Conservation (phyloP, 1,284 basidiomycete species). For the Trichosporon sp. region DNA sequence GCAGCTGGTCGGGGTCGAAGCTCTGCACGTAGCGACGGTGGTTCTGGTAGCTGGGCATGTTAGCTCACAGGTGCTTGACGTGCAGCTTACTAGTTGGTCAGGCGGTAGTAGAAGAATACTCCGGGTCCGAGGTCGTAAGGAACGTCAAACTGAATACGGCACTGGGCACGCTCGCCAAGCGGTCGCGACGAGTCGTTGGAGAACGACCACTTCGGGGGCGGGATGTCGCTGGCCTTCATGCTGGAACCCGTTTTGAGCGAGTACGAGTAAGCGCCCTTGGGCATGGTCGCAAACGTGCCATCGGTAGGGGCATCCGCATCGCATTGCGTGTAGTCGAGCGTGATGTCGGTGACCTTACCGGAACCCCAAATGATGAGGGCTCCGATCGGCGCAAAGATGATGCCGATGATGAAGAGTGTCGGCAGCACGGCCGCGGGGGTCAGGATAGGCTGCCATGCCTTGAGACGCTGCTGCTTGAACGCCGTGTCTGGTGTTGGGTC, state of each 20-base stretch:
- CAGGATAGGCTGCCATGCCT: constrained; percentile 99
- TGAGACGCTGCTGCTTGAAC: constrained; percentile 98
- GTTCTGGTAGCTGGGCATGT: constrained; percentile 70
- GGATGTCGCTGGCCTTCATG: constrained; percentile 55
- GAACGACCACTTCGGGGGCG: constrained; percentile 66
- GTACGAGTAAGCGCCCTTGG: constrained; percentile 57
- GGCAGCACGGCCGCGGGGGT: constrained; percentile 96
- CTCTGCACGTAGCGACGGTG: constrained; percentile 97
- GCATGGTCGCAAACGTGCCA: constrained; percentile 58
- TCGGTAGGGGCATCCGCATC: constrained; percentile 59
- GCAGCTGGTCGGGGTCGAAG: constrained; percentile 76
- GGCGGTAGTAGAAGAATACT: constrained; percentile 94
- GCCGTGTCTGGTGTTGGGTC: constrained; percentile 68
- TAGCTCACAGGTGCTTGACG: background rate
- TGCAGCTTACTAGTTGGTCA: constrained; percentile 67
- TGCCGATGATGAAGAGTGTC: constrained; percentile 88
- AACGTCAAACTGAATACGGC: constrained; percentile 73
- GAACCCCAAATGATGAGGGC: constrained; percentile 88
- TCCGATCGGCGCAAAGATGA: constrained; percentile 94
- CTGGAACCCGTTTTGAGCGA: constrained; percentile 51
- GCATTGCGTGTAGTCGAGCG: constrained; percentile 92
- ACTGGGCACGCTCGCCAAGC: constrained; percentile 58
- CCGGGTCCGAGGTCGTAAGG: constrained; percentile 69
- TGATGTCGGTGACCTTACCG: constrained; percentile 82
- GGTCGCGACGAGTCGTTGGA: constrained; percentile 51